Evolutionary conservation across 2,329 filamentous ascomycete genomes (phyloP), one percentile per base, ranked within the genome.

Genomic region (Pseudocercospora musae): DNA sequence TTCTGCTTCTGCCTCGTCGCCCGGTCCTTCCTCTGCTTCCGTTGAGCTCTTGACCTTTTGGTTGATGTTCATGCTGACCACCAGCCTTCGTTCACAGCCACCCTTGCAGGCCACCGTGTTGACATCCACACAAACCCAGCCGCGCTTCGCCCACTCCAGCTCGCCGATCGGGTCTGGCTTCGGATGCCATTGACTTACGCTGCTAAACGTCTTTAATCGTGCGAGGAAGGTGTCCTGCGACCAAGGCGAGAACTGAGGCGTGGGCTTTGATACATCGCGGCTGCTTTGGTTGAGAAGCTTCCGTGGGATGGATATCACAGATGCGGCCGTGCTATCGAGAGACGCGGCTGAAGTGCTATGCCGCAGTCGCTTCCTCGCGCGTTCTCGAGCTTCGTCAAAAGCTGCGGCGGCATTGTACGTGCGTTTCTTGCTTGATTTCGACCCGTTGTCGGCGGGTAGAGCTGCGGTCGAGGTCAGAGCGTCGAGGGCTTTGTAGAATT

Each of bases 131-230:
- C 94, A 97, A 3, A 89, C 83, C 94, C 95, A 99, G 0, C 94
- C 94, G 62, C 90, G 82, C 80, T 94, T 96, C 0, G 93, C 93
- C 95, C 95, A 99, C 75, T 92, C 89, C 7, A 97, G 87, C 77
- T 98, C 95, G 73, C 87, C 92, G 69, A 98, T 88, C 33, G 82
- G 83, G 57, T 93, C 86, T 0, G 95, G 93, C 75, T 98, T 98
- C 0, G 91, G 90, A n/a, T 90, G 89, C 94, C 94, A 99, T 74
- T 90, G 86, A 58, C 92, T 95, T 53, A 98, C 87, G 68, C 94
- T 92, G 72, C 94, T 90, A 73, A 96, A 99, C 0, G 92, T 96
- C 63, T 89, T 89, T 27, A 99, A 81, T 23, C 95, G 82, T 69
- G 85, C 86, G 10, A 98, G 82, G 65, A 98, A 92, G 68, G 91